phyloP scores from a whole-genome alignment of 495 filamentous ascomycete species.

The Tuber borchii region DNA sequence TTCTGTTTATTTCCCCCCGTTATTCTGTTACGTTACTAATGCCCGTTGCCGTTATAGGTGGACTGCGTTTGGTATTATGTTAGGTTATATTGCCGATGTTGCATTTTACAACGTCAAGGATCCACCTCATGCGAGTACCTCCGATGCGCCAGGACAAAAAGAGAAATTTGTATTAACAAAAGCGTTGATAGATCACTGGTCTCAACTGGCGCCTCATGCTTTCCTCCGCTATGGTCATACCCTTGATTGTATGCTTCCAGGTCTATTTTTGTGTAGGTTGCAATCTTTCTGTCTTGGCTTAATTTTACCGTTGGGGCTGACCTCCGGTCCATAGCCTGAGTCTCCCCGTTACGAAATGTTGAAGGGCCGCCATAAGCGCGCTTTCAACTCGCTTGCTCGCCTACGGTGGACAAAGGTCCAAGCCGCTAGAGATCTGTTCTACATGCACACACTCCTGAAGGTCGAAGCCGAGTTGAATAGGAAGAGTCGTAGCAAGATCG shows the following conservation, averaged over 20 bases:
- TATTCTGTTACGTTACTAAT: not conserved
- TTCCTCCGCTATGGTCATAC: constrained; percentile 67
- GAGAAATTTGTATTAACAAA: not conserved
- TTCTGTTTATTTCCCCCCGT: not conserved
- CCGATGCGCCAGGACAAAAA: not conserved
- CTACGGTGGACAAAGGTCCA: constrained; percentile 65
- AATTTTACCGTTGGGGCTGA: not conserved
- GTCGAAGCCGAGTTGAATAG: constrained; percentile 58
- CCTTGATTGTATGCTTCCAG: constrained; percentile 61
- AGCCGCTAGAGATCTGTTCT: constrained; percentile 75
- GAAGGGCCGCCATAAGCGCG: constrained; percentile 58
- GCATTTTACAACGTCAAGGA: constrained; percentile 54
- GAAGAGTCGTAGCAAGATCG: constrained; percentile 54
- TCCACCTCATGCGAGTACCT: constrained; percentile 23
- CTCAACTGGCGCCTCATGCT: constrained; percentile 83
- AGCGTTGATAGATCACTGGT: constrained; percentile 47
- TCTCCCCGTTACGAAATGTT: constrained; percentile 70
- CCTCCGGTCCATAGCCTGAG: constrained; percentile 24
- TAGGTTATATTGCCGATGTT: constrained; percentile 66
- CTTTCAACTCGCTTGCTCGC: constrained; percentile 60
- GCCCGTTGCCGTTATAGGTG: constrained; percentile 44
- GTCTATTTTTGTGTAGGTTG: constrained; percentile 71
- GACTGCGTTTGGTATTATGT: constrained; percentile 78
- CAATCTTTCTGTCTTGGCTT: not conserved
- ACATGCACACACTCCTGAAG: constrained; percentile 67